Conservation (phyloP, 2,329 filamentous ascomycete species). For the Pyricularia sp. region DNA sequence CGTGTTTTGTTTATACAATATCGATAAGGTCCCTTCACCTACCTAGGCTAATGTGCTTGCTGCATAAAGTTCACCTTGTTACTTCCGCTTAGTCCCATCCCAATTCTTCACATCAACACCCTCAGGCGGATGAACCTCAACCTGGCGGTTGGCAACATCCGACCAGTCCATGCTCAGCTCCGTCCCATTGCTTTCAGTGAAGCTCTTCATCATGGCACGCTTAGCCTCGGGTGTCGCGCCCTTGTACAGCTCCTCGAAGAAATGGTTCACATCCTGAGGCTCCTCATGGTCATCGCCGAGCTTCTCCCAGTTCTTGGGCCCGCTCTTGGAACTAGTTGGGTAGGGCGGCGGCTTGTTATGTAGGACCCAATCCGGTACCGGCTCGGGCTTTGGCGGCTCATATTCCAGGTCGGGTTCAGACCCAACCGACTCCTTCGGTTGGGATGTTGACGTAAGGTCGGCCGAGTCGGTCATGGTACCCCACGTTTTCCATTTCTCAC, state of each 20-base stretch:
- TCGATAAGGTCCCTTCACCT: neutral
- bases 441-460: neutral
- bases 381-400: neutral
- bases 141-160: slow-evolving; percentile 59
- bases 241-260: slow-evolving; percentile 86
- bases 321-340: slow-evolving; percentile 72
- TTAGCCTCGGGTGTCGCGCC: slow-evolving; percentile 64
- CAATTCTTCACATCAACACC: slow-evolving; percentile 68
- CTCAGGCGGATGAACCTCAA: slow-evolving; percentile 62
- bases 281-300: slow-evolving; percentile 42
- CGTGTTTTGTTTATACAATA: neutral
- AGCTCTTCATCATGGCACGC: slow-evolving; percentile 97
- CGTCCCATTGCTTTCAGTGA: slow-evolving; percentile 85
- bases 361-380: neutral
- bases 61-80: neutral
- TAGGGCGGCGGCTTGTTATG: slow-evolving; percentile 41
- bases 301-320: slow-evolving; percentile 88
- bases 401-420: neutral
- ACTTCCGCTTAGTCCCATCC: slow-evolving; percentile 14
- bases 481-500: slow-evolving; percentile 18
- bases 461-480: slow-evolving; percentile 13
- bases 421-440: neutral
- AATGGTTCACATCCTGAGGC: slow-evolving; percentile 57
- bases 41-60: neutral
- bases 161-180: slow-evolving; percentile 84